phyloP scores from a whole-genome alignment of 108 stramenopile genomes.

The Skeletonema potamos region DNA sequence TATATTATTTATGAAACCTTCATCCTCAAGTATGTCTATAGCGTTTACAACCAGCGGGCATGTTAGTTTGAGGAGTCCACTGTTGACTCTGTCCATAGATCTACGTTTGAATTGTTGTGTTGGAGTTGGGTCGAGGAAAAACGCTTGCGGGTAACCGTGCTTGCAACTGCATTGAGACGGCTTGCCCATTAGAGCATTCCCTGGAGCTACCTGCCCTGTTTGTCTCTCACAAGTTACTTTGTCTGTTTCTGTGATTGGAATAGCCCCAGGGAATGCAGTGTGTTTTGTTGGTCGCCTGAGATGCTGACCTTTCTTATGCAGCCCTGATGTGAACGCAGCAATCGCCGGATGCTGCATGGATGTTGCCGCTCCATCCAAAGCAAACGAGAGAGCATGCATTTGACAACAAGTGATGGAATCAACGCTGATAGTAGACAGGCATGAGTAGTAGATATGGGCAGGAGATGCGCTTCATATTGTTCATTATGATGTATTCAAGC shows the following conservation, averaged over 20 bases:
- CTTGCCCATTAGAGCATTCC: slow-evolving; percentile 33
- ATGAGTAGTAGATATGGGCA: no score
- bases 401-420: neutral
- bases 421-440: no score
- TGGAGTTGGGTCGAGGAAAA: slow-evolving; percentile 37
- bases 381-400: neutral
- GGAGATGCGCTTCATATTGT: no score
- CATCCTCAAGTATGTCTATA: slow-evolving; percentile 44
- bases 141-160: slow-evolving; percentile 48
- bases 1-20: slow-evolving; percentile 31
- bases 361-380: neutral
- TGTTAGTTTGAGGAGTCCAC: slow-evolving; percentile 43
- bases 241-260: slow-evolving; percentile 18
- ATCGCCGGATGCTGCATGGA: neutral
- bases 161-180: slow-evolving; percentile 23
- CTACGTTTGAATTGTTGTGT: neutral
- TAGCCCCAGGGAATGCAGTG: slow-evolving; percentile 24
- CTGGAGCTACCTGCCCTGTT: slow-evolving; percentile 33
- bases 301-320: neutral
- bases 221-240: slow-evolving; percentile 18
- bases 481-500: no score
- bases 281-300: neutral
- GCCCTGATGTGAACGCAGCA: neutral
- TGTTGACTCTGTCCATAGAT: slow-evolving; percentile 26
- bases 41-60: slow-evolving; percentile 39